A percentile compares a stretch with the other conserved stretches of the same genome.
These are phyloP conservation scores for Solanum hybrid DNA, from an alignment of 305 asterid genomes.

Conservation along the genomic window DNA sequence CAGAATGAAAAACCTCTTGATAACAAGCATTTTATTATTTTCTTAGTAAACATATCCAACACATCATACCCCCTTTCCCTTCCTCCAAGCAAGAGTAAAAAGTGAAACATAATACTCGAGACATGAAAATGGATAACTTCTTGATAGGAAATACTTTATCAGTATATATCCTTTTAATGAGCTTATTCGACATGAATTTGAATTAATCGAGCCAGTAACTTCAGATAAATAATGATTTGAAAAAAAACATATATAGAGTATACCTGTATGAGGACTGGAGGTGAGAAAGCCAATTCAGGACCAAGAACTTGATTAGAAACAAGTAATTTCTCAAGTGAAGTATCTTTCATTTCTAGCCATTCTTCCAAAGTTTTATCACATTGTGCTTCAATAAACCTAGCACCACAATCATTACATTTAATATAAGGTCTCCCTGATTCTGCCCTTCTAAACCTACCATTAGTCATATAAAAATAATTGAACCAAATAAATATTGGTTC, in stretches of 20 bases:
- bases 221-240: neutral
- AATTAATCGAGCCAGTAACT: neutral
- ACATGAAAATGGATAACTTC: neutral
- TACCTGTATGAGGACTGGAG: slow-evolving; percentile 51
- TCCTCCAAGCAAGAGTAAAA: neutral
- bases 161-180: neutral
- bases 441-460: slow-evolving; percentile 52
- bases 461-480: slow-evolving; percentile 21
- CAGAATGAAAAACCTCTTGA: neutral
- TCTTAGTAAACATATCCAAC: neutral
- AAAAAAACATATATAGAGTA: neutral
- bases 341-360: slow-evolving; percentile 46
- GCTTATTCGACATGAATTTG: neutral
- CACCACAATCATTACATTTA: slow-evolving; percentile 81
- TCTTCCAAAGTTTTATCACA: slow-evolving; percentile 48
- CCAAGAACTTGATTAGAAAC: slow-evolving; percentile 34
- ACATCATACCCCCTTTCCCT: neutral
- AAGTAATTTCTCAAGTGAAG: slow-evolving; percentile 29
- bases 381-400: slow-evolving; percentile 51
- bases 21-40: neutral
- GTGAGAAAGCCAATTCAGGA: slow-evolving; percentile 66
- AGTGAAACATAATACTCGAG: neutral
- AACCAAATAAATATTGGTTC: slow-evolving; percentile 59
- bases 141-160: neutral
- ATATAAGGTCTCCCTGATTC: slow-evolving; percentile 63